Evolutionary conservation across 2,329 filamentous ascomycete genomes (phyloP), one percentile per base, ranked within the genome.

Genomic region (Mycosphaerella sp.): DNA sequence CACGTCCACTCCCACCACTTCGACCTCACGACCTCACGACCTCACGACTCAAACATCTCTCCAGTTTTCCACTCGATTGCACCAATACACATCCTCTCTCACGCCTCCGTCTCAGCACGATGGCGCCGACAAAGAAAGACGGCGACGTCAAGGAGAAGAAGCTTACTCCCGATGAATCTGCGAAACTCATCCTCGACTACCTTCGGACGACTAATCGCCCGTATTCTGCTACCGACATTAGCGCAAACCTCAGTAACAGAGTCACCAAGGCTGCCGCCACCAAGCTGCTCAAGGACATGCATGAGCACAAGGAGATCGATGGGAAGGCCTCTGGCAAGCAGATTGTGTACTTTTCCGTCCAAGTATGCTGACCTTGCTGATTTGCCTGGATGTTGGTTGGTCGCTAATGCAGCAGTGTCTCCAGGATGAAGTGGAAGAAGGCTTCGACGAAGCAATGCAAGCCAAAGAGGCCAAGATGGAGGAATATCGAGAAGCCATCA

Each of bases 221-320:
- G 6, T 67, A 66, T 59, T 65, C 62, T 36, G 65, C 66, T 28
- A 65, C 60, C 6, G 66, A 68, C 53, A 65, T 68, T 58, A 65
- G 62, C 54, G 52, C 64, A 21, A 68, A 68, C 44, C 62, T 68
- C 46, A 63, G 66, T 50, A 67, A 66, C 50, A 62, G 59, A 43
- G 64, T 68, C 39, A 64, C 64, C 44, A 67, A 68, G 37, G 79
- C 79, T 10, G 73, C 79, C 39, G 75, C 81, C 18, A 75, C 75
- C 25, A 86, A 84, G 66, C 63, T 79, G 28, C 69, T 86, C 30
- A 82, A 81, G 59, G 81, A 84, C 53, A 70, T 86, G 64, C 76
- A 81, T 53, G 79, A 84, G 58, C 74, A 73, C 37, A 77, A 77
- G 9, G 68, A 79, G 58, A 79, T 86, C 37, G 79, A 79, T 60